A percentile compares a stretch with the other conserved stretches of the same genome.
Evolutionary conservation across 2,329 filamentous ascomycete species (phyloP).

Genomic region (Didymella arachidicola): DNA sequence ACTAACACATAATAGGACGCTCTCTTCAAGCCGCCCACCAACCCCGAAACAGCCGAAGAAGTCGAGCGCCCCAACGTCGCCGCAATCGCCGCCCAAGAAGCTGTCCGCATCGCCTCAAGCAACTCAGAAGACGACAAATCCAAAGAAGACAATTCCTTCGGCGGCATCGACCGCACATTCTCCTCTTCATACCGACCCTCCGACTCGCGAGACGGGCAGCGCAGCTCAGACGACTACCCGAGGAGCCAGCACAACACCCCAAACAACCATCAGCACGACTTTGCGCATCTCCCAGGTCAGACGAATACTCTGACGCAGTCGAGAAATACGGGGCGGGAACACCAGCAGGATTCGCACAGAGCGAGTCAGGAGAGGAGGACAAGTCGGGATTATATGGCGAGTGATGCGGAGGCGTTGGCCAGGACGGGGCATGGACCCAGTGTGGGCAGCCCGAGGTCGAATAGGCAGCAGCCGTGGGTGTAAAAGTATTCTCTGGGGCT

Average conservation of each 20-base stretch:
- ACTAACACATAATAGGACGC: slow-evolving; percentile 28
- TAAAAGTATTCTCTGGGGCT: background rate
- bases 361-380: slow-evolving; percentile 8
- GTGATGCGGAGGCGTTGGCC: slow-evolving; percentile 14
- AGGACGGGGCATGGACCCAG: slow-evolving; percentile 9
- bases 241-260: background rate
- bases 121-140: background rate
- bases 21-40: slow-evolving; percentile 40
- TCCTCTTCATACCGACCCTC: slow-evolving; percentile 8
- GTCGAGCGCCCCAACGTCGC: slow-evolving; percentile 45
- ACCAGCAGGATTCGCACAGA: background rate
- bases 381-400: slow-evolving; percentile 13
- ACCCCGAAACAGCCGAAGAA: slow-evolving; percentile 35
- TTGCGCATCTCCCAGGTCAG: slow-evolving; percentile 6
- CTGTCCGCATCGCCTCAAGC: slow-evolving; percentile 15
- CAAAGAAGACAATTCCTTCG: slow-evolving; percentile 2
- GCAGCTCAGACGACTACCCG: slow-evolving; percentile 14
- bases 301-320: slow-evolving; percentile 7
- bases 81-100: slow-evolving; percentile 36
- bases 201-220: slow-evolving; percentile 6
- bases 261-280: slow-evolving; percentile 1
- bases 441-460: slow-evolving; percentile 6
- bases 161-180: slow-evolving; percentile 9
- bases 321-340: background rate
- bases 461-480: slow-evolving; percentile 13